Evolutionary conservation across 2,329 filamentous ascomycete genomes (phyloP).

Genomic region (Apiospora sp.): DNA sequence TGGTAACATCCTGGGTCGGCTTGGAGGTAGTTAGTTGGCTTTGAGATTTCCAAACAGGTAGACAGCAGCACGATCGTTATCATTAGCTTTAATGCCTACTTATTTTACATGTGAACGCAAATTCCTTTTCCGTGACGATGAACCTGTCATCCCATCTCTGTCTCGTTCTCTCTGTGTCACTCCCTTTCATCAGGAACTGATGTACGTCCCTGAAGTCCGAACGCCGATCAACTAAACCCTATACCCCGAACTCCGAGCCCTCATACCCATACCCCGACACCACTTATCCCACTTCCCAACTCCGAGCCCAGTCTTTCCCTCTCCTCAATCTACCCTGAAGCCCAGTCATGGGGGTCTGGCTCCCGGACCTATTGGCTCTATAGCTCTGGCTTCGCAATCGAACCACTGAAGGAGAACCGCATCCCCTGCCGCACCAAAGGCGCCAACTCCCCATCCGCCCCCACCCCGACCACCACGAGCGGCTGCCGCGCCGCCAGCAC

Average conservation of each 20-base stretch:
- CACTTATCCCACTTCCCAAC: neutral
- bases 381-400: neutral
- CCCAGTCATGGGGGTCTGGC: neutral
- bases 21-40: neutral
- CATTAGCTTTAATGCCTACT: neutral
- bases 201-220: neutral
- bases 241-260: neutral
- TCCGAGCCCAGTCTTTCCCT: neutral
- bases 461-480: neutral
- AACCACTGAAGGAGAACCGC: neutral
- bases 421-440: neutral
- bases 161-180: neutral
- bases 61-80: constrained; percentile 6
- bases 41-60: neutral
- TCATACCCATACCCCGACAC: neutral
- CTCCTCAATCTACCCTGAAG: accelerated
- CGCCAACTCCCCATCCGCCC: neutral
- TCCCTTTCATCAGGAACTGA: neutral
- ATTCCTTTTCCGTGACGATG: neutral
- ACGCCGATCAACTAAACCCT: neutral
- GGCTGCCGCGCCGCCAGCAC: neutral
- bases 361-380: neutral
- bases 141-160: no score
- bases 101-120: no score
- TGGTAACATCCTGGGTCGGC: neutral